Evolutionary conservation across 805 yeast genomes (phyloP).

Genomic region (Ogataea sp.): DNA sequence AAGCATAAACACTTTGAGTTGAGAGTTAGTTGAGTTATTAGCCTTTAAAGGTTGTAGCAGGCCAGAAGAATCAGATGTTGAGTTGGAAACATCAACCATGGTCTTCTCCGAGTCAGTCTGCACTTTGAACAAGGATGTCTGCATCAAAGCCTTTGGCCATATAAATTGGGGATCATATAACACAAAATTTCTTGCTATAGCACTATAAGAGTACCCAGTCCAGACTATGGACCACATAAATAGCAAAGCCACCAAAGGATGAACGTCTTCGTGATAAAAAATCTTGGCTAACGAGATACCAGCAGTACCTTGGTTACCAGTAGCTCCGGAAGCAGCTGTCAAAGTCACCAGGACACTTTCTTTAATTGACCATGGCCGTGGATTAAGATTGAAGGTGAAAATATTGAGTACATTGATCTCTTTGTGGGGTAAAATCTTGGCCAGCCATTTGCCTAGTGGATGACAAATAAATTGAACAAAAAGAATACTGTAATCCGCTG

Average conservation of each 20-base stretch:
- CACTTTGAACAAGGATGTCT: slow-evolving; percentile 34
- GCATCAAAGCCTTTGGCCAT: slow-evolving; percentile 48
- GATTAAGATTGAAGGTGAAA: slow-evolving; percentile 32
- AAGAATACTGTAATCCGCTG: slow-evolving; percentile 42
- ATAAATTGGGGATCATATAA: slow-evolving; percentile 40
- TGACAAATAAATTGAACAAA: slow-evolving; percentile 44
- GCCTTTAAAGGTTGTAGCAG: too few species aligned
- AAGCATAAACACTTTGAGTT: slow-evolving; percentile 29
- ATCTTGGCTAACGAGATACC: slow-evolving; percentile 39
- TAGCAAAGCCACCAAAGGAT: slow-evolving; percentile 29
- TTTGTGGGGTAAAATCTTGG: slow-evolving; percentile 30
- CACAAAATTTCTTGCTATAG: slow-evolving; percentile 37
- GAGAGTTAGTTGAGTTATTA: slow-evolving; percentile 1
- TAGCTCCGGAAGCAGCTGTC: slow-evolving; percentile 44
- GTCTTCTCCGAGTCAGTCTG: slow-evolving; percentile 4
- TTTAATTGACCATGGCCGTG: slow-evolving; percentile 50
- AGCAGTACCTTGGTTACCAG: slow-evolving; percentile 42
- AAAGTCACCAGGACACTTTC: slow-evolving; percentile 45
- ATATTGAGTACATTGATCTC: slow-evolving; percentile 8
- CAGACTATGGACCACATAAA: slow-evolving; percentile 47
- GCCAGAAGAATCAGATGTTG: too few species aligned
- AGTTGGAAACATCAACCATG: too few species aligned
- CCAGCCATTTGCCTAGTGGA: slow-evolving; percentile 39
- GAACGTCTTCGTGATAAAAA: slow-evolving; percentile 30
- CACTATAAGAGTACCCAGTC: slow-evolving; percentile 46